Percentiles rank a stretch among this genome's conserved stretches.
phyloP scores from a whole-genome alignment of 352 stramenopile genomes.

The Pythium sp. region DNA sequence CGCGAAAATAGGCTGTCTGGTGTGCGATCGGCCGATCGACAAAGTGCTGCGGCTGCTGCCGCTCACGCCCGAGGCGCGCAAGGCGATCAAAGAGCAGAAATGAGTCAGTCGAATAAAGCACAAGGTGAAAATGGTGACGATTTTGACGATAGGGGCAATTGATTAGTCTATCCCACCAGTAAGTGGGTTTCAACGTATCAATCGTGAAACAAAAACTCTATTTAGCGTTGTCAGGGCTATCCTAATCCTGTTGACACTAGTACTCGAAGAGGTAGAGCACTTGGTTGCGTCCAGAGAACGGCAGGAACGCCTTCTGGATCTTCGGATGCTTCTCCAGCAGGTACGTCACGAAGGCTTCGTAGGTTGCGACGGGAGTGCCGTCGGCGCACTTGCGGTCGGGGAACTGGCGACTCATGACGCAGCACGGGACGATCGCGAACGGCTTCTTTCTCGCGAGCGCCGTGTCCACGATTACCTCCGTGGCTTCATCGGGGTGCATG shows the following conservation, averaged over 20 bases:
- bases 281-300: constrained; percentile 82
- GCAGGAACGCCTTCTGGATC: constrained; percentile 65
- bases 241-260: neutral
- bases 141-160: neutral
- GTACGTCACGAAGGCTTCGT: constrained; percentile 82
- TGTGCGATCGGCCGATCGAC: constrained; percentile 81
- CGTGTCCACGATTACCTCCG: constrained; percentile 93
- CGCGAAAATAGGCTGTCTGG: constrained; percentile 52
- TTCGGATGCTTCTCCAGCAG: constrained; percentile 71
- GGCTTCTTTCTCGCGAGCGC: constrained; percentile 85
- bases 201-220: neutral
- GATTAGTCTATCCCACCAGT: constrained; percentile 1
- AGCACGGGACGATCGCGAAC: constrained; percentile 96
- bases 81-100: constrained; percentile 37
- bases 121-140: neutral
- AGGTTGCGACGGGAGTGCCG: constrained; percentile 67
- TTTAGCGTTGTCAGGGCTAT: neutral
- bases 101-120: neutral
- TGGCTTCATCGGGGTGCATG: constrained; percentile 96
- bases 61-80: constrained; percentile 49
- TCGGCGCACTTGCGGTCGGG: constrained; percentile 57
- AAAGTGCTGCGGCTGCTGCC: constrained; percentile 69
- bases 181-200: neutral
- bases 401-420: constrained; percentile 94
- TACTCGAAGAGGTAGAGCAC: constrained; percentile 82